Base-by-base conservation (phyloP, 2,329 filamentous ascomycete species). In the Stenocarpella maydis region DNA sequence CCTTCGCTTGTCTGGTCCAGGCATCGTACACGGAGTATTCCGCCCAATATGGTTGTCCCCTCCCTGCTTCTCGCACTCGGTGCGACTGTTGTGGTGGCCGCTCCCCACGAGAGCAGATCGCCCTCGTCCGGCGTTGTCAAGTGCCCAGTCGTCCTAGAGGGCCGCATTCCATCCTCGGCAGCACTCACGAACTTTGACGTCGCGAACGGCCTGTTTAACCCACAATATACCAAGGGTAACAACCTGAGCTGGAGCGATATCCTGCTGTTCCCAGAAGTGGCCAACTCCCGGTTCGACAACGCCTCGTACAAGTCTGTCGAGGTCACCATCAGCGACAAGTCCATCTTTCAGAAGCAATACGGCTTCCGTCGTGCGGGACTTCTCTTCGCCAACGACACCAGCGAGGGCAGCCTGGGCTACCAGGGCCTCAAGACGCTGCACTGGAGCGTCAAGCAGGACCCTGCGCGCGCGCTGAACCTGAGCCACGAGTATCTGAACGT, bases 361-460 rank as follows among this genome's bases (percentile, higher is more conserved):
- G 88, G 88, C 28, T 90, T 90, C 80, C 83, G 88, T 43, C 86
- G 88, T 71, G 86, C 86, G 1, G 88, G 88, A 67, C 81, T 90
- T 63, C 82, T 88, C 67, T 81, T 84, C 12, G 77, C 80, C 72
- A 79, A 83, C 79, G 83, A 85, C 79, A 79, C 77, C n/a, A 87
- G 88, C 65, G 73, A 78, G 19, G 85, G 83, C 21, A 86, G 82
- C 45, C 78, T 79, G 0, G 82, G 79, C 0, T 76, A 73, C 26
- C 76, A 77, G 31, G 87, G 87, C 31, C 77, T 88, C 69, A 89
- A 88, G 79, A 89, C 87, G 1, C 81, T 90, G 67, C 88, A 90
- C 77, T 90, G 87, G 77, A 87, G 84, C 73, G 75, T 90, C 37
- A 82, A 82, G 76, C 85, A 86, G 74, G 87, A 90, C 72, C 68